phyloP scores from a whole-genome alignment of 2,329 filamentous ascomycete genomes.

The Ustulina deusta region DNA sequence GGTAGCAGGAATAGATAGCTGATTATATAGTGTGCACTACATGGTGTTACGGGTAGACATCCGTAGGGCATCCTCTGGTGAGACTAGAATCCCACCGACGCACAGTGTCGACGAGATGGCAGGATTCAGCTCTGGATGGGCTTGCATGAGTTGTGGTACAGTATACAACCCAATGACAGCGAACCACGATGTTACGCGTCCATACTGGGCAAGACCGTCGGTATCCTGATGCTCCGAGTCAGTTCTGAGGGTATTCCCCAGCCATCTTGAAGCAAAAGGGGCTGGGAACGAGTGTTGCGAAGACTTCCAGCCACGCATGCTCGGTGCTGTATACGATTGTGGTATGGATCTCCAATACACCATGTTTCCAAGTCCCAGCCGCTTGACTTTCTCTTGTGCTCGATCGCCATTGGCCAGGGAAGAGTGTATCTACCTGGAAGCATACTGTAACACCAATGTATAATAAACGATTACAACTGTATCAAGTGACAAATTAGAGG shows the following conservation, averaged over 20 bases:
- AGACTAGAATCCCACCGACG: conserved; percentile 19
- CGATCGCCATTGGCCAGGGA: conserved; percentile 7
- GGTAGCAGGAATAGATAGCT: conserved; percentile 7
- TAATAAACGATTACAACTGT: conserved; percentile 32
- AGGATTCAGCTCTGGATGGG: conserved; percentile 41
- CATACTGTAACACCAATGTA: conserved; percentile 3
- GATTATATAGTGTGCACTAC: conserved; percentile 39
- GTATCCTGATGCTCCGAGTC: conserved; percentile 21
- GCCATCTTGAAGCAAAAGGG: conserved; percentile 30
- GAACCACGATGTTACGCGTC: conserved; percentile 47
- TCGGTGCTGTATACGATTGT: neutral
- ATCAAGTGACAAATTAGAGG: conserved; percentile 24
- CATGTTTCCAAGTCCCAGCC: conserved; percentile 2
- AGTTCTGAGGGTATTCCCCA: conserved; percentile 25
- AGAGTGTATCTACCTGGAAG: neutral
- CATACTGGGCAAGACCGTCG: conserved; percentile 34
- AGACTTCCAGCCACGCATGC: conserved; percentile 29
- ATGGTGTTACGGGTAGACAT: neutral
- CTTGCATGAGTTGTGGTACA: conserved; percentile 47
- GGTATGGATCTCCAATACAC: neutral
- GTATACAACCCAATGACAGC: conserved; percentile 46
- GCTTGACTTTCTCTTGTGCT: conserved; percentile 1
- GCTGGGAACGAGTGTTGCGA: conserved; percentile 11
- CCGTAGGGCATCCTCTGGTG: neutral
- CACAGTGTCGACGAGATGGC: conserved; percentile 38